Percentiles rank a stretch among this genome's conserved stretches.
phyloP scores from a whole-genome alignment of 495 filamentous ascomycete species.

The Penicillium antarcticum region DNA sequence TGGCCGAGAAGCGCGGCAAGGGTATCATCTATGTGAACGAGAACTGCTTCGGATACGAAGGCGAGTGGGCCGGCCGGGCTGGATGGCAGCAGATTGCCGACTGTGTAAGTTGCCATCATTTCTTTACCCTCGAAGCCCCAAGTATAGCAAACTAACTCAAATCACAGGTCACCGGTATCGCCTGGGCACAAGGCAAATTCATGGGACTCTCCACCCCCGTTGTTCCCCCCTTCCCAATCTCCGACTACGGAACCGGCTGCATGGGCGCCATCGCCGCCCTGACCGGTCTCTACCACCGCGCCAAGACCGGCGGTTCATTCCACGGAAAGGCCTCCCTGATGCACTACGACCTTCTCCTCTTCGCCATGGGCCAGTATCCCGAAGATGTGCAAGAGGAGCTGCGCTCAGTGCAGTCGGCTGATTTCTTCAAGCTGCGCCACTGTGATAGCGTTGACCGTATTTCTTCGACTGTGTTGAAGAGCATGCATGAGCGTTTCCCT shows the following conservation, averaged over 20 bases:
- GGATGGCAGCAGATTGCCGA: slow-evolving; percentile 58
- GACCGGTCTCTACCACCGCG: slow-evolving; percentile 58
- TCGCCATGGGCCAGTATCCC: slow-evolving; percentile 59
- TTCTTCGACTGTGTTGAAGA: slow-evolving; percentile 59
- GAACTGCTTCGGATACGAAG: slow-evolving; percentile 66
- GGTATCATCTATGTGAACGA: slow-evolving; percentile 69
- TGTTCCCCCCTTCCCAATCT: slow-evolving; percentile 79
- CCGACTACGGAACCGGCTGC: slow-evolving; percentile 73
- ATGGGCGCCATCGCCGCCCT: slow-evolving; percentile 65
- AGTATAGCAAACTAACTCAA: slow-evolving; percentile 25
- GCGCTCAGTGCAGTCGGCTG: slow-evolving; percentile 47
- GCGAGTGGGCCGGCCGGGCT: slow-evolving; percentile 46
- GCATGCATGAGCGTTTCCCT: slow-evolving; percentile 51
- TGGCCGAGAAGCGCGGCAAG: slow-evolving; percentile 53
- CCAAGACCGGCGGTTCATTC: slow-evolving; percentile 61
- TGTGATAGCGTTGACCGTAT: slow-evolving; percentile 72
- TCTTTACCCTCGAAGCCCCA: background rate
- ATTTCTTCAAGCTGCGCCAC: slow-evolving; percentile 65
- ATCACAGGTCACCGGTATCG: slow-evolving; percentile 56
- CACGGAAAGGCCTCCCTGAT: slow-evolving; percentile 59
- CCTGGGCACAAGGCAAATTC: slow-evolving; percentile 70
- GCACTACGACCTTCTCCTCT: slow-evolving; percentile 69
- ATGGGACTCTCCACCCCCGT: slow-evolving; percentile 69
- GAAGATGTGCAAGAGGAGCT: slow-evolving; percentile 54
- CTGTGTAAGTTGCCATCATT: slow-evolving; percentile 27